A percentile compares a stretch with the other conserved stretches of the same genome.
Evolutionary conservation across 2,329 filamentous ascomycete species (phyloP).

Genomic region (Blumeria hordei): DNA sequence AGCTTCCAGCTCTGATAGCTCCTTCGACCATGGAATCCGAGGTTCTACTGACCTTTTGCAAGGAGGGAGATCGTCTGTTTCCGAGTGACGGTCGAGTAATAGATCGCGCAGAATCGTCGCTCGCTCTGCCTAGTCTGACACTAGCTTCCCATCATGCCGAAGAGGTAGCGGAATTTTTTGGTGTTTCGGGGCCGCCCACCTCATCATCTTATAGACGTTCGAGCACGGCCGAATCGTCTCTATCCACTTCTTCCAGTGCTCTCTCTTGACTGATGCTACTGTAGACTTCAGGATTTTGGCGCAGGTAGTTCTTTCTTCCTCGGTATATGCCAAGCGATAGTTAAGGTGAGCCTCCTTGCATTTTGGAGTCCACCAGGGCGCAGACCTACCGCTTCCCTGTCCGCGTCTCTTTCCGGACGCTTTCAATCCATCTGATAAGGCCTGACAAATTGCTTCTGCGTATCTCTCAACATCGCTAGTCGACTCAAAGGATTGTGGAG

Average conservation of each 20-base stretch:
- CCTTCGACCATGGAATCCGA: neutral
- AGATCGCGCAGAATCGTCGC: neutral
- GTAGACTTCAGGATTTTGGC: neutral
- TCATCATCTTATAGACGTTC: neutral
- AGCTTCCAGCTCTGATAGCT: neutral
- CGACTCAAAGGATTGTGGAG: neutral
- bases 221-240: neutral
- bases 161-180: neutral
- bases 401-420: neutral
- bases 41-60: neutral
- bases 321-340: neutral
- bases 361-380: neutral
- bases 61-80: neutral
- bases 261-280: neutral
- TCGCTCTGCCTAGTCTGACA: neutral
- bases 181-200: neutral
- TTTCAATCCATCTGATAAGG: neutral
- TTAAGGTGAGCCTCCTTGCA: neutral
- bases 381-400: neutral
- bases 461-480: neutral
- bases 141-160: neutral
- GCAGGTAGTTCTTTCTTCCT: neutral
- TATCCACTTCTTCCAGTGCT: neutral
- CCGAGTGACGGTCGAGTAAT: neutral
- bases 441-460: neutral